phyloP scores from a whole-genome alignment of 345 rosid species.

The Erucastrum elatum region DNA sequence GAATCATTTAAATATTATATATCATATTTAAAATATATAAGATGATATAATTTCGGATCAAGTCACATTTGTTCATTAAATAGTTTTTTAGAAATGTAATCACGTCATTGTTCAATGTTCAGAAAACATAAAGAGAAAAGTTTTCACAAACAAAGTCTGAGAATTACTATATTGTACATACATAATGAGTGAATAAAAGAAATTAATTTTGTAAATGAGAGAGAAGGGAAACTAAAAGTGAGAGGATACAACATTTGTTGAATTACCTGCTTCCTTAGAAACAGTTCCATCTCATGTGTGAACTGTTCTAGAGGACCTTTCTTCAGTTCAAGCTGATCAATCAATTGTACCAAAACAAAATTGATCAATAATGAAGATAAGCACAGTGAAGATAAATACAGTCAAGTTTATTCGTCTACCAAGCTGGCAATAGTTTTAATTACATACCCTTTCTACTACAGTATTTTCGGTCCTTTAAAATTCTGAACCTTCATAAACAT shows the following conservation, averaged over 20 bases:
- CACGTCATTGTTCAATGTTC: too few species aligned
- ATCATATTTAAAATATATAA: too few species aligned
- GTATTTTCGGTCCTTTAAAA: constrained; percentile 80
- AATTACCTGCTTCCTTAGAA: constrained; percentile 83
- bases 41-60: too few species aligned
- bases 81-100: too few species aligned
- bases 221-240: neutral
- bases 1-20: too few species aligned
- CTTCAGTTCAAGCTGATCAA: constrained; percentile 65
- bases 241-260: constrained; percentile 54
- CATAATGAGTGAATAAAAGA: neutral
- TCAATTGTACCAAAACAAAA: neutral
- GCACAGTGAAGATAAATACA: neutral
- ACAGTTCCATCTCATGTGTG: constrained; percentile 99
- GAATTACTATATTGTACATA: constrained; percentile 86
- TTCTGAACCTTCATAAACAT: constrained; percentile 71
- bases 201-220: neutral
- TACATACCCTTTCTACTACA: constrained; percentile 67
- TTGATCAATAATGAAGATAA: constrained; percentile 1
- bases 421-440: neutral
- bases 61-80: too few species aligned
- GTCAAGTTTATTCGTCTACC: neutral
- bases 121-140: neutral
- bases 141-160: constrained; percentile 86
- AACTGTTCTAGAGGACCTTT: too few species aligned